Conservation (phyloP, 495 filamentous ascomycete species). For the Ramalina intermedia region DNA sequence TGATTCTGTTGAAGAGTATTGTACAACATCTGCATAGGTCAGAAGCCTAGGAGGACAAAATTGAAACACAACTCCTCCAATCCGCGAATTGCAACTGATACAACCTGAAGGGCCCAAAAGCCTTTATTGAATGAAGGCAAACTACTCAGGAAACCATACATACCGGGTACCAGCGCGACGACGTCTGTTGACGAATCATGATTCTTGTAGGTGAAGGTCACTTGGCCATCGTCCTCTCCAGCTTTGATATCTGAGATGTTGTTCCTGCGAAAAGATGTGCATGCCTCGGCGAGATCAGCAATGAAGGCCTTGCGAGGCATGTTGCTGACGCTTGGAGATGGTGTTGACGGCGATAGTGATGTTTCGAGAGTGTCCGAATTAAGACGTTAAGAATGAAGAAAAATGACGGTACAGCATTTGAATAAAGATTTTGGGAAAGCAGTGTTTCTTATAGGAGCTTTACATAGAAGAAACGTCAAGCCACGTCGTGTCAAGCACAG, state of each 20-base stretch:
- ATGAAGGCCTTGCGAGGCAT: slow-evolving; percentile 46
- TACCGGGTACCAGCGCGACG: slow-evolving; percentile 40
- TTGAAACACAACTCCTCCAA: neutral
- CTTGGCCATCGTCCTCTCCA: slow-evolving; percentile 48
- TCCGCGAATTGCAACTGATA: too few relatives aligned
- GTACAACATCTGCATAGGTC: slow-evolving; percentile 11
- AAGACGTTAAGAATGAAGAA: too few relatives aligned
- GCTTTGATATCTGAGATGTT: slow-evolving; percentile 32
- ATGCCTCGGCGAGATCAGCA: slow-evolving; percentile 33
- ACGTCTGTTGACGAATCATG: slow-evolving; percentile 28
- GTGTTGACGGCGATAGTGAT: too few relatives aligned
- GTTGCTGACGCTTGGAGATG: neutral
- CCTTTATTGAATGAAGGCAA: too few relatives aligned
- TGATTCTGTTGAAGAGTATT: neutral
- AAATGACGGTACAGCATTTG: too few relatives aligned
- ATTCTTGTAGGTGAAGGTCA: slow-evolving; percentile 37
- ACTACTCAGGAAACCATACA: slow-evolving; percentile 4
- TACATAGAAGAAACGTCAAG: too few relatives aligned
- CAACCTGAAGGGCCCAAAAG: too few relatives aligned
- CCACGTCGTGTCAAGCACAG: too few relatives aligned
- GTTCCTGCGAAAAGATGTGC: slow-evolving; percentile 17
- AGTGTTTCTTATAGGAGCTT: too few relatives aligned
- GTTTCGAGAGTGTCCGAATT: too few relatives aligned
- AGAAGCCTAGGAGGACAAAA: neutral
- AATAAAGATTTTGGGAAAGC: too few relatives aligned